These are phyloP conservation scores for Suillus fuscotomentosus DNA, from an alignment of 768 basidiomycete species.

Conservation along the genomic window DNA sequence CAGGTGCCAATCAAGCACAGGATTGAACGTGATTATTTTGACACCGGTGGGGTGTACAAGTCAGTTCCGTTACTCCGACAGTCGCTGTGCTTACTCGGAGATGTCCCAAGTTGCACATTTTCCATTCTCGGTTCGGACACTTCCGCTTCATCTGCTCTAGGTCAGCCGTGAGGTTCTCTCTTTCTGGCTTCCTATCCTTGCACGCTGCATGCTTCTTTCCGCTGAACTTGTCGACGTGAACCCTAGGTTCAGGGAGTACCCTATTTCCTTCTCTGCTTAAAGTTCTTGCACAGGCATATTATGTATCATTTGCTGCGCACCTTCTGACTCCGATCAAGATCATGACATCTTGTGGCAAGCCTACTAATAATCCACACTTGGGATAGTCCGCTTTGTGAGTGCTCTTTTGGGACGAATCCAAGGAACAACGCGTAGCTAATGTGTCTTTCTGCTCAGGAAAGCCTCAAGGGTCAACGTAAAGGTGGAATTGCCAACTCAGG, in stretches of 20 bases:
- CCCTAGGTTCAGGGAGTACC: slow-evolving; percentile 29
- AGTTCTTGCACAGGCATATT: slow-evolving; percentile 27
- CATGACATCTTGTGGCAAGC: slow-evolving; percentile 1
- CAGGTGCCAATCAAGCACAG: not conserved
- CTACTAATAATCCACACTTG: not conserved
- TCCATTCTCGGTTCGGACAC: slow-evolving; percentile 21
- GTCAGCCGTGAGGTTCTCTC: not conserved
- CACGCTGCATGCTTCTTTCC: slow-evolving; percentile 13
- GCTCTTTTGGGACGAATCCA: not conserved
- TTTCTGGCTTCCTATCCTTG: slow-evolving; percentile 4
- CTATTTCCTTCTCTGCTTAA: slow-evolving; percentile 20
- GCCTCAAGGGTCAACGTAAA: not conserved
- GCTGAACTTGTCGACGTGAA: slow-evolving; percentile 2
- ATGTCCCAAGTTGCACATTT: not conserved
- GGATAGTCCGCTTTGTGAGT: not conserved
- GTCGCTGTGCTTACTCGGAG: slow-evolving; percentile 1
- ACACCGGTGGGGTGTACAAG: not conserved
- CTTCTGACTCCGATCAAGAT: slow-evolving; percentile 10
- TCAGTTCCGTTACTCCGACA: slow-evolving; percentile 7
- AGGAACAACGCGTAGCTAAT: not conserved
- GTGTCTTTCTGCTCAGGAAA: slow-evolving; percentile 1
- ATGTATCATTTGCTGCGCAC: slow-evolving; percentile 20
- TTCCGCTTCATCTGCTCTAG: slow-evolving; percentile 17
- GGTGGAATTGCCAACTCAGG: not conserved
- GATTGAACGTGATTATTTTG: too few species aligned